phyloP scores from a whole-genome alignment of 164 flowering plant species.

The Amborella trichopoda region DNA sequence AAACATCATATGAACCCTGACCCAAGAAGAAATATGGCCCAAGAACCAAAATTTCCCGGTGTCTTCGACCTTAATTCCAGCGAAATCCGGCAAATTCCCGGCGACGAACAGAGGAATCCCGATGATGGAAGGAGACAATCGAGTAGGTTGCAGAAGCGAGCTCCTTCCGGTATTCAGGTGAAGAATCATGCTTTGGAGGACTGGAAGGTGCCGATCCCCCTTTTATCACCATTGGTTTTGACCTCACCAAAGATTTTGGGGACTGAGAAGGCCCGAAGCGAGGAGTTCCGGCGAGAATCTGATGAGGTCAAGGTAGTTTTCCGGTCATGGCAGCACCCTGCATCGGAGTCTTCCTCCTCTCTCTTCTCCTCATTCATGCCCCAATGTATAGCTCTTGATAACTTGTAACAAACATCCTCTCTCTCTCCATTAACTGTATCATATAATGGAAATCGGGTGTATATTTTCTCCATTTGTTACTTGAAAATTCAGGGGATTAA shows the following conservation, averaged over 20 bases:
- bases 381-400: constrained; percentile 14
- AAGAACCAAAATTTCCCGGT: no score
- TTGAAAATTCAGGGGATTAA: neutral
- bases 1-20: no score
- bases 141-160: constrained; percentile 48
- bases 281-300: constrained; percentile 2
- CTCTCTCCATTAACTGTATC: neutral
- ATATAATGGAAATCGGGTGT: neutral
- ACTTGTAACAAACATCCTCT: neutral
- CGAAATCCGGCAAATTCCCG: no score
- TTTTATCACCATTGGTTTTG: constrained; percentile 51
- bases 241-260: constrained; percentile 30
- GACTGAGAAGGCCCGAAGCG: constrained; percentile 4
- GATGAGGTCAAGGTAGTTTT: constrained; percentile 19
- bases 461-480: neutral
- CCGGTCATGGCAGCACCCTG: constrained; percentile 75
- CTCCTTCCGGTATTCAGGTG: constrained; percentile 67
- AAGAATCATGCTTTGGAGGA: constrained; percentile 13
- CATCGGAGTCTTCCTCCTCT: constrained; percentile 44
- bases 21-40: no score
- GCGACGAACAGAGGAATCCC: constrained; percentile 5
- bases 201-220: constrained; percentile 86
- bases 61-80: no score
- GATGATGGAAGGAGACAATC: constrained; percentile 5
- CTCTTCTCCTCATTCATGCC: constrained; percentile 19